phyloP scores from a whole-genome alignment of 352 stramenopile species.

The Globisporangium paroecandrum region DNA sequence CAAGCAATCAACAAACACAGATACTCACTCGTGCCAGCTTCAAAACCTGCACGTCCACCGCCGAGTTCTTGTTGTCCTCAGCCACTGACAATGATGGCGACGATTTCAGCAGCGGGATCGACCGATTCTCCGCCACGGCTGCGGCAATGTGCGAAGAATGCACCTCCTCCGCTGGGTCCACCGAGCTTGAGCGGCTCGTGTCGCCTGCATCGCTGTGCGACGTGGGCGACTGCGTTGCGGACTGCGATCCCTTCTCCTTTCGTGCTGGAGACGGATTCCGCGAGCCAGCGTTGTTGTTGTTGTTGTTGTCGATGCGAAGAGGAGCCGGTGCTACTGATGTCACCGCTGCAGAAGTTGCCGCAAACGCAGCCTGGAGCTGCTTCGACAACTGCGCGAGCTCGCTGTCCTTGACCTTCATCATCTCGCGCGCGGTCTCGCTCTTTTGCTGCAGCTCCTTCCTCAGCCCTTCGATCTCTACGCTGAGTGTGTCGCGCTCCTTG shows the following conservation, averaged over 20 bases:
- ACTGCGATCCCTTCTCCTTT: constrained; percentile 32
- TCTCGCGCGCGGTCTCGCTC: constrained; percentile 35
- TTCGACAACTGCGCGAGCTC: constrained; percentile 47
- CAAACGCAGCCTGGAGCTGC: constrained; percentile 41
- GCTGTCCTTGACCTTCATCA: constrained; percentile 46
- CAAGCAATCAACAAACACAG: not conserved
- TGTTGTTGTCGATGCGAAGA: constrained; percentile 20
- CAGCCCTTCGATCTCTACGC: constrained; percentile 25
- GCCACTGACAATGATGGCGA: constrained; percentile 7
- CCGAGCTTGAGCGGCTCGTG: constrained; percentile 29
- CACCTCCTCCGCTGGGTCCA: constrained; percentile 26
- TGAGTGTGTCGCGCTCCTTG: constrained; percentile 30
- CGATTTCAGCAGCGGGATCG: constrained; percentile 35
- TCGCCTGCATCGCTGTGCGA: constrained; percentile 32
- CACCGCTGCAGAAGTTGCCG: constrained; percentile 26
- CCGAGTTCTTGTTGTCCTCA: not conserved
- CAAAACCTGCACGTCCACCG: constrained; percentile 18
- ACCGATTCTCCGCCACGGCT: constrained; percentile 39
- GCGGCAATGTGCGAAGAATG: constrained; percentile 34
- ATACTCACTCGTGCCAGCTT: constrained; percentile 25
- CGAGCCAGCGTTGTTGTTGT: constrained; percentile 13
- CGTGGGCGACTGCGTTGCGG: constrained; percentile 32
- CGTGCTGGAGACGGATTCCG: constrained; percentile 24
- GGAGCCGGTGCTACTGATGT: constrained; percentile 8
- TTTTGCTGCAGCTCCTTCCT: constrained; percentile 38